Conservation (phyloP, 495 filamentous ascomycete genomes). For the Aspergillus affinis region DNA sequence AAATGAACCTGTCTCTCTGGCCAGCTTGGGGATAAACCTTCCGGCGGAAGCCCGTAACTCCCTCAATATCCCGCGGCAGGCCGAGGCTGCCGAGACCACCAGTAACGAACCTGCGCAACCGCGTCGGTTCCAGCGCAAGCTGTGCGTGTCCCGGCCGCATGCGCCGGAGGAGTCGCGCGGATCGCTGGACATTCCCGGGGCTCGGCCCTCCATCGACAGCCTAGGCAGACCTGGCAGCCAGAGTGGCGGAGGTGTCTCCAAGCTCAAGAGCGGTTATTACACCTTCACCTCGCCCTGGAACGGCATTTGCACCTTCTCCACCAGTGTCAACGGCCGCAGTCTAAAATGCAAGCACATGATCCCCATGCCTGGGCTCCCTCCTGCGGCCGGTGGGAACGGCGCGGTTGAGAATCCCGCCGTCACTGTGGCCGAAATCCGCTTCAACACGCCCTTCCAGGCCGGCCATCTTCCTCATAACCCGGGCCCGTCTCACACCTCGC, state of each 20-base stretch:
- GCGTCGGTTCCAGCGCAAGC: conserved; percentile 40
- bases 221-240: conserved; percentile 11
- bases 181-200: conserved; percentile 19
- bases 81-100: neutral
- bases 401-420: conserved; percentile 38
- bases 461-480: conserved; percentile 35
- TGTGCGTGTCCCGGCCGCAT: conserved; percentile 37
- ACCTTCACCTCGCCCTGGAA: conserved; percentile 83
- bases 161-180: conserved; percentile 20
- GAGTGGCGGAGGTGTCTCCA: conserved; percentile 20
- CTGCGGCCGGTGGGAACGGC: neutral
- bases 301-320: conserved; percentile 78
- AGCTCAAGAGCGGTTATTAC: conserved; percentile 49
- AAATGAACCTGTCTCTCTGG: conserved; percentile 35
- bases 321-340: conserved; percentile 68
- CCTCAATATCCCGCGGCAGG: neutral
- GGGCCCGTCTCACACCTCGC: conserved; percentile 25
- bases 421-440: conserved; percentile 80
- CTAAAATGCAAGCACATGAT: conserved; percentile 77
- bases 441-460: conserved; percentile 70
- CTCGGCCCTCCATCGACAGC: conserved; percentile 18
- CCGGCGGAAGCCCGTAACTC: conserved; percentile 21
- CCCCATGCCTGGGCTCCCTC: conserved; percentile 26
- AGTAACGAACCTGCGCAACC: conserved; percentile 16
- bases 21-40: conserved; percentile 32